phyloP scores from a whole-genome alignment of 768 basidiomycete genomes.

The Termitomyces sp. region DNA sequence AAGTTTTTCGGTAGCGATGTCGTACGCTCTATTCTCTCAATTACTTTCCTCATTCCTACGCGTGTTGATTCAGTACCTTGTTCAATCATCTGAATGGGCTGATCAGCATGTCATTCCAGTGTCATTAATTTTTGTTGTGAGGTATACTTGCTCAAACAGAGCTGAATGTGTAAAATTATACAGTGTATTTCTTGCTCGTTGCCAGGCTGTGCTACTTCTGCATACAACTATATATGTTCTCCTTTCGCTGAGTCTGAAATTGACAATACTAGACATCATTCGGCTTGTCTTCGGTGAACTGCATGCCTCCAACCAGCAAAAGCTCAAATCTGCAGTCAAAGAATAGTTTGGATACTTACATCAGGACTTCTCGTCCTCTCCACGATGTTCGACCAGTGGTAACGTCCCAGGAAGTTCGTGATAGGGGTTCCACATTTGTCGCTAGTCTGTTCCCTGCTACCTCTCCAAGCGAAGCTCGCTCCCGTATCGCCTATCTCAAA shows the following conservation, averaged over 20 bases:
- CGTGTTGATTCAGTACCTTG: too few relatives aligned
- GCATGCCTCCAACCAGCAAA: constrained; percentile 7
- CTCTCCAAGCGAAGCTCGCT: constrained; percentile 46
- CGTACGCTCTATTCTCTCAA: too few relatives aligned
- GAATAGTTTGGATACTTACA: constrained; percentile 47
- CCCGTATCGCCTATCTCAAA: constrained; percentile 47
- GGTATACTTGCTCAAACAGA: too few relatives aligned
- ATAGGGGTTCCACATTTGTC: constrained; percentile 70
- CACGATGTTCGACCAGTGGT: constrained; percentile 37
- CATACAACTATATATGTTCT: too few relatives aligned
- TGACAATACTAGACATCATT: background rate
- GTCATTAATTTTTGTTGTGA: too few relatives aligned
- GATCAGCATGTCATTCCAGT: too few relatives aligned
- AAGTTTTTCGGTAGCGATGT: too few relatives aligned
- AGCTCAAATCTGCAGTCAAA: background rate
- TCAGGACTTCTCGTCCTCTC: constrained; percentile 39
- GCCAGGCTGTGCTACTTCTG: too few relatives aligned
- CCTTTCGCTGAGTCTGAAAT: background rate
- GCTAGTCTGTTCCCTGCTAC: constrained; percentile 58
- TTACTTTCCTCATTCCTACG: too few relatives aligned
- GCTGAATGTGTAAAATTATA: too few relatives aligned
- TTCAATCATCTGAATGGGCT: too few relatives aligned
- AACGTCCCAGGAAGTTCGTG: constrained; percentile 72
- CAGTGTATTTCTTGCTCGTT: too few relatives aligned
- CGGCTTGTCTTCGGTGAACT: background rate